phyloP scores from a whole-genome alignment of 1,284 basidiomycete genomes.

The Malassezia arunalokei region DNA sequence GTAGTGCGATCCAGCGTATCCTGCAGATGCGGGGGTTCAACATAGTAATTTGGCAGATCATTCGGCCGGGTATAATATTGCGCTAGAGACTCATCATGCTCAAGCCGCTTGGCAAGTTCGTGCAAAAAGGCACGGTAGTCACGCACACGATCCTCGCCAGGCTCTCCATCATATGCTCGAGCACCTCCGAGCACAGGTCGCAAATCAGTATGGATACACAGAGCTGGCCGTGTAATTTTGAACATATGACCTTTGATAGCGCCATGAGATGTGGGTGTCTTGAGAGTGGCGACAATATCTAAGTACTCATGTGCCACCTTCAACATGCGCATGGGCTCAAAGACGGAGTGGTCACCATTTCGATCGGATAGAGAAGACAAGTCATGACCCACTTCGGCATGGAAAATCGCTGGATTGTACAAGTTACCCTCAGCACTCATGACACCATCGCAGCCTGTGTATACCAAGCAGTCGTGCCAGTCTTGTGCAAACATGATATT shows the following conservation, averaged over 20 bases:
- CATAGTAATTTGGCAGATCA: conserved; percentile 17
- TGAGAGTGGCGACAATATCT: conserved; percentile 60
- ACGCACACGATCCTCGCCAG: conserved; percentile 52
- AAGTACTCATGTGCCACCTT: conserved; percentile 74
- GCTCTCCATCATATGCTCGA: conserved; percentile 48
- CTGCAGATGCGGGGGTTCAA: conserved; percentile 9
- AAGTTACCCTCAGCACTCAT: conserved; percentile 94
- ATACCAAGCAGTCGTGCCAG: conserved; percentile 61
- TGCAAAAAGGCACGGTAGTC: conserved; percentile 55
- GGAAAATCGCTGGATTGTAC: conserved; percentile 80
- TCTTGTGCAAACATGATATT: conserved; percentile 79
- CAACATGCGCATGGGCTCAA: conserved; percentile 48
- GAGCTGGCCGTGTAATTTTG: conserved; percentile 71
- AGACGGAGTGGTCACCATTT: background rate
- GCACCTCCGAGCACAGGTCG: conserved; percentile 57
- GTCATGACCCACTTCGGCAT: background rate
- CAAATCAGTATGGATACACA: conserved; percentile 60
- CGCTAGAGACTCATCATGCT: conserved; percentile 29
- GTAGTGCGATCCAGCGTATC: conserved; percentile 47
- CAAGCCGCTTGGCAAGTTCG: conserved; percentile 59
- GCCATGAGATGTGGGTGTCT: conserved; percentile 61
- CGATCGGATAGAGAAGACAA: conserved; percentile 3
- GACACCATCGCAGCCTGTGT: conserved; percentile 76
- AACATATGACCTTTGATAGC: conserved; percentile 87
- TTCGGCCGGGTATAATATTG: conserved; percentile 15